A percentile compares a stretch with the other conserved stretches of the same genome.
Evolutionary conservation across 2,329 filamentous ascomycete genomes (phyloP).

Genomic region (Thelonectria olida): DNA sequence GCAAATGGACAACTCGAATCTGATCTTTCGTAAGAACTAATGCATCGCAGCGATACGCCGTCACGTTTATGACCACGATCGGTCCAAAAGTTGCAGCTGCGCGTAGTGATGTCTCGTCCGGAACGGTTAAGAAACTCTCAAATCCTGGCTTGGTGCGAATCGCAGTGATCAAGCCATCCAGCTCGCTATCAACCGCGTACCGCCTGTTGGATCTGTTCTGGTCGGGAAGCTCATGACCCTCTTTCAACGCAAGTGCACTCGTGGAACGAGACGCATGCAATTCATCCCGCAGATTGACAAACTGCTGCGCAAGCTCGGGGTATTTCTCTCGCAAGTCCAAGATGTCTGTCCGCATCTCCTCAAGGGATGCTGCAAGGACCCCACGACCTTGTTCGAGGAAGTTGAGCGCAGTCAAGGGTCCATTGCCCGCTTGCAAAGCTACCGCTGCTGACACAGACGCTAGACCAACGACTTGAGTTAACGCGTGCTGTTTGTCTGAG

Average conservation of each 20-base stretch:
- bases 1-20: not conserved
- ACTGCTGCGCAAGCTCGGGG: not conserved
- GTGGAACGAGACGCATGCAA: not conserved
- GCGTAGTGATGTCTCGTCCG: slow-evolving; percentile 1
- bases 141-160: slow-evolving; percentile 29
- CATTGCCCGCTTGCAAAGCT: not conserved
- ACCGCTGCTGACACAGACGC: not conserved
- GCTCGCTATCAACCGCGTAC: too few species aligned
- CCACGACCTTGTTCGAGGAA: not conserved
- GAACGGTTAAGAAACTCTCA: slow-evolving; percentile 36
- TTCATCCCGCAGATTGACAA: not conserved
- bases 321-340: not conserved
- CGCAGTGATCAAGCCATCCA: not conserved
- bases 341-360: not conserved
- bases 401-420: not conserved
- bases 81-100: not conserved
- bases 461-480: not conserved
- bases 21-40: not conserved
- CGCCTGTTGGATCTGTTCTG: too few species aligned
- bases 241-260: too few species aligned
- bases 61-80: slow-evolving; percentile 9
- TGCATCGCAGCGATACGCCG: slow-evolving; percentile 1
- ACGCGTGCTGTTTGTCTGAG: not conserved
- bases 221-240: too few species aligned
- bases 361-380: not conserved